Conservation (phyloP, 345 rosid species). For the Gossypium turneri region DNA sequence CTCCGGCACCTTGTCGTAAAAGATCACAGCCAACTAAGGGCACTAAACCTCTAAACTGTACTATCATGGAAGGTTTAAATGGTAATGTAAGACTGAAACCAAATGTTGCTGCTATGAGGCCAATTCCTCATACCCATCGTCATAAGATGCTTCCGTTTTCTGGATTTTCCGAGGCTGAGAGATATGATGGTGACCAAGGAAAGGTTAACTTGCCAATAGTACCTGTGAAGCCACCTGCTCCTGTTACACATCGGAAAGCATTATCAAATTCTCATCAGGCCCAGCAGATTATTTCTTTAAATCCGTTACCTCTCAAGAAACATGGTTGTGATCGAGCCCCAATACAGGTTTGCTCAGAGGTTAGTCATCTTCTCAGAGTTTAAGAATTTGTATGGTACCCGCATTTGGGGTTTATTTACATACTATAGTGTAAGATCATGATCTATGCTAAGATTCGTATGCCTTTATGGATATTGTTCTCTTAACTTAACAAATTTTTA, state of each 20-base stretch:
- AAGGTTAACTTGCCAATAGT: slow-evolving; percentile 57
- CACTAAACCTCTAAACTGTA: slow-evolving; percentile 32
- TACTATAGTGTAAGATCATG: neutral
- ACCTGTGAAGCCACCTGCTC: slow-evolving; percentile 65
- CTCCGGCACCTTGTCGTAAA: slow-evolving; percentile 80
- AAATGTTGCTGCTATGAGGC: slow-evolving; percentile 78
- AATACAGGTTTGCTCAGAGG: slow-evolving; percentile 95
- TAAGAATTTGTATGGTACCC: slow-evolving; percentile 8
- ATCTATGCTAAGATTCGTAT: neutral
- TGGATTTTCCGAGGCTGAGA: slow-evolving; percentile 66
- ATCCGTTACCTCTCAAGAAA: slow-evolving; percentile 91
- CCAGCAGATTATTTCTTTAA: slow-evolving; percentile 85
- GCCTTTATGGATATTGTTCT: slow-evolving; percentile 1
- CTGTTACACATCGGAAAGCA: slow-evolving; percentile 65
- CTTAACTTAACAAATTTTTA: neutral
- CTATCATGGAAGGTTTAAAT: slow-evolving; percentile 41
- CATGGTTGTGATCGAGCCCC: slow-evolving; percentile 98
- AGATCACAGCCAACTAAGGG: slow-evolving; percentile 53
- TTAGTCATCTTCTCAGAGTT: slow-evolving; percentile 22
- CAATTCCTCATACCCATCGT: slow-evolving; percentile 74
- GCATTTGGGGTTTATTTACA: neutral
- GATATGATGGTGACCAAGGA: slow-evolving; percentile 65
- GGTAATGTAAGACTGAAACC: slow-evolving; percentile 48
- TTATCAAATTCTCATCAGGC: slow-evolving; percentile 76
- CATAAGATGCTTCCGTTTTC: slow-evolving; percentile 80